A percentile compares a stretch with the other conserved stretches of the same genome.
These are phyloP conservation scores for Bryoglossum gracile DNA, from an alignment of 495 filamentous ascomycete species.

Conservation along the genomic window DNA sequence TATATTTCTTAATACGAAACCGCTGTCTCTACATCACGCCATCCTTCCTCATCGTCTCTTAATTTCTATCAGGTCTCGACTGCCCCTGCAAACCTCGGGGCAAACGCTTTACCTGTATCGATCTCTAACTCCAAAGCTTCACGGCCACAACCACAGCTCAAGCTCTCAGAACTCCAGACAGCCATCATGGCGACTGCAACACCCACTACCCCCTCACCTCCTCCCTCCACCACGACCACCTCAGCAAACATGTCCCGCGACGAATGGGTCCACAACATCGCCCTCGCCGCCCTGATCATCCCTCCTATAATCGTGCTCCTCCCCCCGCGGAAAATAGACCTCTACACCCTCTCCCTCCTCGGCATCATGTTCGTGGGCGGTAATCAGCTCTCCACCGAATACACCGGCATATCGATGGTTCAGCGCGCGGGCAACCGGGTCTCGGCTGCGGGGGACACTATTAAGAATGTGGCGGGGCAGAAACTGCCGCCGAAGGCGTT, in stretches of 20 bases:
- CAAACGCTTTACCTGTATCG: too few relatives aligned
- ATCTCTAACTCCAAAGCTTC: too few relatives aligned
- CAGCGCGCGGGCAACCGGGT: too few relatives aligned
- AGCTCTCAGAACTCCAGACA: not conserved
- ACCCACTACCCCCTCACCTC: not conserved
- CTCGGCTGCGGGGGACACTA: slow-evolving; percentile 16
- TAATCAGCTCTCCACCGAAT: slow-evolving; percentile 55
- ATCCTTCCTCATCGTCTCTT: too few relatives aligned
- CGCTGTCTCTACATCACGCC: too few relatives aligned
- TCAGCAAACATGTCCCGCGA: not conserved
- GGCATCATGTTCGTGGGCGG: slow-evolving; percentile 43
- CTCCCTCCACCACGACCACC: not conserved
- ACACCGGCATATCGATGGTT: slow-evolving; percentile 50
- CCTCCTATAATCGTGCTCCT: slow-evolving; percentile 65
- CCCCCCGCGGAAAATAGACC: slow-evolving; percentile 72
- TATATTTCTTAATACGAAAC: too few relatives aligned
- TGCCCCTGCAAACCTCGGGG: too few relatives aligned
- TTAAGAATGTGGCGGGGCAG: slow-evolving; percentile 18
- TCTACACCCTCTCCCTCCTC: slow-evolving; percentile 46
- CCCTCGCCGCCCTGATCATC: slow-evolving; percentile 55
- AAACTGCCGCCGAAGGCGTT: slow-evolving; percentile 49
- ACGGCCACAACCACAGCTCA: too few relatives aligned
- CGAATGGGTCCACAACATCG: slow-evolving; percentile 15
- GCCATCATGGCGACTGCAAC: not conserved
- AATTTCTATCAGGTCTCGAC: too few relatives aligned